Evolutionary conservation across 1,284 basidiomycete species (phyloP).

Genomic region (Apiotrichum gracile): DNA sequence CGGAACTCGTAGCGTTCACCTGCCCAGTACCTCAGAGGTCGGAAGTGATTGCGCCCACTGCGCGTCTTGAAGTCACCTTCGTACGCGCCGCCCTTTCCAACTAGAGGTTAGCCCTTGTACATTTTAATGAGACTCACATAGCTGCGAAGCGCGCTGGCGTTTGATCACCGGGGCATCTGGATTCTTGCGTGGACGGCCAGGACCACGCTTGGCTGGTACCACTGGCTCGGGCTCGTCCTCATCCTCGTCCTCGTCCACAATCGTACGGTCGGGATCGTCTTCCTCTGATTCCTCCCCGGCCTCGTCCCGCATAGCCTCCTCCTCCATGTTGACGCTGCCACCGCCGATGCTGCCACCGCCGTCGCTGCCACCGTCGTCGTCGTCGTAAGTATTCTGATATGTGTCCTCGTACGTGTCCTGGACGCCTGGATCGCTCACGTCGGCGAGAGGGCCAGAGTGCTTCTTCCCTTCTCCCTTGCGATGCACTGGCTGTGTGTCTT

Average conservation of each 20-base stretch:
- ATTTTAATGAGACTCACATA: slow-evolving; percentile 5
- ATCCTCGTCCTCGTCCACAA: not conserved
- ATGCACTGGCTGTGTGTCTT: slow-evolving; percentile 9
- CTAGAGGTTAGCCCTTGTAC: slow-evolving; percentile 2
- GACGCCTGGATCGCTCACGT: not conserved
- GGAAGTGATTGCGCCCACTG: slow-evolving; percentile 63
- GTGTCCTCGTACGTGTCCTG: not conserved
- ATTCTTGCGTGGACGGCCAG: too few species aligned
- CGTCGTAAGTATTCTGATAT: not conserved
- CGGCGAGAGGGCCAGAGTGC: not conserved
- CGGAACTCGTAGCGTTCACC: slow-evolving; percentile 81
- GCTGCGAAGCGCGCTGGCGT: slow-evolving; percentile 9
- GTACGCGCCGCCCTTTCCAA: slow-evolving; percentile 17
- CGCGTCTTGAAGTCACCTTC: slow-evolving; percentile 57
- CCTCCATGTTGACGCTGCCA: not conserved
- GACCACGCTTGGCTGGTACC: too few species aligned
- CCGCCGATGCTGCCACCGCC: too few species aligned
- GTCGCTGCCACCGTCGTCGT: not conserved
- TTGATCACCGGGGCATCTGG: not conserved
- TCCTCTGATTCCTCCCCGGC: too few species aligned
- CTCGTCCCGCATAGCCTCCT: not conserved
- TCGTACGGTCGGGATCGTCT: too few species aligned
- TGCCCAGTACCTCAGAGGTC: slow-evolving; percentile 89
- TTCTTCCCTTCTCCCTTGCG: not conserved
- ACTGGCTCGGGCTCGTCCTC: slow-evolving; percentile 2